Evolutionary conservation across 164 flowering plant genomes (phyloP), one percentile per base, ranked within the genome.

Genomic region (Berberis vulgaris): DNA sequence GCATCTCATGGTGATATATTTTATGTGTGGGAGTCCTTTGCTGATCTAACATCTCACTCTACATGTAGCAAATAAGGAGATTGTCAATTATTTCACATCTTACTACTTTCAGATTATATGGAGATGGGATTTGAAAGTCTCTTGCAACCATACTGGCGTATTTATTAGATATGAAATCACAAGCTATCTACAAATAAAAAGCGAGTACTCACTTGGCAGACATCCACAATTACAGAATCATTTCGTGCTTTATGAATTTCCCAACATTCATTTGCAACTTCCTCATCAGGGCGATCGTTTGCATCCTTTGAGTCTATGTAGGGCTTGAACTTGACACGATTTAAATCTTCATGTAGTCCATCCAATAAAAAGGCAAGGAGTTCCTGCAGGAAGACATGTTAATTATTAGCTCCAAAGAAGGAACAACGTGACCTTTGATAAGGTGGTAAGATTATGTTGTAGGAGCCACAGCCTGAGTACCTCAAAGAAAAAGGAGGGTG

Each of bases 321-420:
- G 41, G 98, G 98, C 77, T 93, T 93, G 54, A 69, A 80, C 69
- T 88, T 89, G 40, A 93, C 98, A 69, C 93, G 96, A 77, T 93
- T 93, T 67, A 93, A 75, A 80, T 93, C 98, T 84, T 93, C 98
- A 82, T 93, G 98, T 72, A 93, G 78, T 46, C 98, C 98, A 79
- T 93, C 96, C 75, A 93, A 71, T 66, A 93, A 77, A 77, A 93
- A 93, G 45, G 96, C 97, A 70, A 93, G 89, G 74, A 93, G 94
- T 79, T 93, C 98, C 98, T 93, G 71, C 8, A 70, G 38, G 67
- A 43, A 65, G 26, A 61, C 26, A 42, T 10, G 3, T 47, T 47
- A 7, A 11, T 47, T 4, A 47, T 47, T 26, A 26, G 26, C 26
- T 26, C 26, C 26, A 26, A 26, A 26, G 26, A 47, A 47, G 4